phyloP scores from a whole-genome alignment of 73 alveolate species.

The Paramecium tetraurelia region DNA sequence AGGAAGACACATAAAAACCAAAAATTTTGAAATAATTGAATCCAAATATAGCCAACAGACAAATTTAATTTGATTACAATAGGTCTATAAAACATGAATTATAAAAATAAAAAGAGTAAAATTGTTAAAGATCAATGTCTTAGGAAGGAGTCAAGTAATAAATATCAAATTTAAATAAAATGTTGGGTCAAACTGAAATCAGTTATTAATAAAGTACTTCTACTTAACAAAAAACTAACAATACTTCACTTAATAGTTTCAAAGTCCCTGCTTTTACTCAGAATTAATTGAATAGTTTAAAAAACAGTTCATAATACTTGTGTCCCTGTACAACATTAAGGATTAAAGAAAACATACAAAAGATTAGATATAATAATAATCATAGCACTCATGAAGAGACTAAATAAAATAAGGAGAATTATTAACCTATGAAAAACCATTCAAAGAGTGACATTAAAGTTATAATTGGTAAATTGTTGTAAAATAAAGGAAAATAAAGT shows the following conservation, averaged over 20 bases:
- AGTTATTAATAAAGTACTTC: neutral
- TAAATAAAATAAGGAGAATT: constrained; percentile 38
- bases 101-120: neutral
- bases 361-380: neutral
- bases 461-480: neutral
- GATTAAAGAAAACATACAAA: neutral
- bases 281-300: neutral
- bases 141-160: neutral
- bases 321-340: constrained; percentile 31
- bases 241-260: constrained; percentile 10
- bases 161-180: neutral
- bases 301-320: neutral
- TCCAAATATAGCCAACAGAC: neutral
- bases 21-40: neutral
- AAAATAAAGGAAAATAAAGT: constrained; percentile 5
- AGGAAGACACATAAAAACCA: neutral
- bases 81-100: neutral
- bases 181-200: neutral
- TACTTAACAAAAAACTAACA: neutral
- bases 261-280: constrained; percentile 23
- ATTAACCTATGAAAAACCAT: neutral
- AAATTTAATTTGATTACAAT: neutral
- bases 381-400: neutral
- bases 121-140: constrained; percentile 16
- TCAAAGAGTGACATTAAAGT: neutral